Conservation (phyloP, 495 filamentous ascomycete genomes). For the Tuber melanosporum region DNA sequence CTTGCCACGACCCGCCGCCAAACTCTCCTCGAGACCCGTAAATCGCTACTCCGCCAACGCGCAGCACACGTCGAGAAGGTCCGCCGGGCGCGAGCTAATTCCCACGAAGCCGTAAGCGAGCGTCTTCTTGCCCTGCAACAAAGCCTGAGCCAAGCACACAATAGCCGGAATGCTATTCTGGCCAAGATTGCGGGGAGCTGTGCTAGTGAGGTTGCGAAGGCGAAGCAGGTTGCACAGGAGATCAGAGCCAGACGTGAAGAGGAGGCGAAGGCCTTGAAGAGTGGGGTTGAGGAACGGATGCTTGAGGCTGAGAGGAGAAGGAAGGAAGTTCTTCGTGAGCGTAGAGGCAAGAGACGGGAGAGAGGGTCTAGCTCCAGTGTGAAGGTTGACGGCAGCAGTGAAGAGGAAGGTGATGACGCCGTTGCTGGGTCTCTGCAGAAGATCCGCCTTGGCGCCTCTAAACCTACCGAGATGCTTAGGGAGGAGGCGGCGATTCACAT, state of each 20-base stretch:
- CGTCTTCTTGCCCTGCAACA: conserved; percentile 56
- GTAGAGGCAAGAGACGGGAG: conserved; percentile 34
- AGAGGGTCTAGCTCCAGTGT: conserved; percentile 20
- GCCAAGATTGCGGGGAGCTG: conserved; percentile 91
- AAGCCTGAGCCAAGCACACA: conserved; percentile 80
- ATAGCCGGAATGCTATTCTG: conserved; percentile 81
- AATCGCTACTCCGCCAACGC: conserved; percentile 84
- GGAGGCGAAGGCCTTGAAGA: conserved; percentile 62
- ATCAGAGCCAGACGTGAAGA: conserved; percentile 85
- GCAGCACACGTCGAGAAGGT: conserved; percentile 96
- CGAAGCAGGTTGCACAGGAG: conserved; percentile 87
- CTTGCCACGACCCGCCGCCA: conserved; percentile 40
- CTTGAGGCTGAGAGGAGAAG: conserved; percentile 37
- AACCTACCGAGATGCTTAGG: conserved; percentile 57
- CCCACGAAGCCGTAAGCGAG: conserved; percentile 63
- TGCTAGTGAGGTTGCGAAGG: conserved; percentile 87
- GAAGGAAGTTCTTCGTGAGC: conserved; percentile 30
- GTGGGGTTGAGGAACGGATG: conserved; percentile 37
- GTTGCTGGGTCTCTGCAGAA: conserved; percentile 58
- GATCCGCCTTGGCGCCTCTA: conserved; percentile 55
- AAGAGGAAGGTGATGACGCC: conserved; percentile 34
- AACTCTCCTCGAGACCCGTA: conserved; percentile 73
- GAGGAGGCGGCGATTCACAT: conserved; percentile 66
- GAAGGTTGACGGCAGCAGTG: conserved; percentile 23
- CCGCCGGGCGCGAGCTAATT: conserved; percentile 75